These are phyloP conservation scores for Fraxinus sp. DNA, from an alignment of 305 asterid genomes.

Conservation along the genomic window DNA sequence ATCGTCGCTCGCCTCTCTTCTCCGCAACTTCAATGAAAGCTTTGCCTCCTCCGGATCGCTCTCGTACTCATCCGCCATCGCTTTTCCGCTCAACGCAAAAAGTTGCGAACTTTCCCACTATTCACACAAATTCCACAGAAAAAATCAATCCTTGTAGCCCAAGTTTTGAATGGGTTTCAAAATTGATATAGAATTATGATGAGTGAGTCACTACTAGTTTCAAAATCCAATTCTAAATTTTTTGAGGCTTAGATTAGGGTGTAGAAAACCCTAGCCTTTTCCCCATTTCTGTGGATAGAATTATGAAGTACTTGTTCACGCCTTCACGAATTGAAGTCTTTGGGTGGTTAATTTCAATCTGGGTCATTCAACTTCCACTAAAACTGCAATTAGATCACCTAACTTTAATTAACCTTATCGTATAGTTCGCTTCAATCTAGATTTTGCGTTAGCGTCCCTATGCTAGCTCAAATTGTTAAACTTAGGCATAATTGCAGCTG, in stretches of 20 bases:
- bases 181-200: slow-evolving; percentile 18
- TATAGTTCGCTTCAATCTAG: not conserved
- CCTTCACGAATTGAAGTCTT: not conserved
- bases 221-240: slow-evolving; percentile 1
- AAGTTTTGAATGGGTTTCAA: not conserved
- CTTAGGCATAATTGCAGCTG: too few relatives aligned
- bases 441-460: not conserved
- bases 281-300: not conserved
- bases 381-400: not conserved
- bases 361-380: not conserved
- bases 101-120: slow-evolving; percentile 13
- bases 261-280: slow-evolving; percentile 39
- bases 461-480: not conserved
- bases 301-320: not conserved
- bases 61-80: slow-evolving; percentile 89
- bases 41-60: slow-evolving; percentile 98
- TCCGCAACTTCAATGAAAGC: slow-evolving; percentile 78
- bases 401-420: not conserved
- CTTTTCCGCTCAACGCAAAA: not conserved
- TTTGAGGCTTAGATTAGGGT: slow-evolving; percentile 8
- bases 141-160: not conserved
- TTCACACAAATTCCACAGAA: slow-evolving; percentile 16
- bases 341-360: not conserved
- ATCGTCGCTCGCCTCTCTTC: slow-evolving; percentile 92
- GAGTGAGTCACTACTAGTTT: not conserved